Evolutionary conservation across 73 alveolate species (phyloP), one percentile per base, ranked within the genome.

Genomic region (Uronychia setigera): DNA sequence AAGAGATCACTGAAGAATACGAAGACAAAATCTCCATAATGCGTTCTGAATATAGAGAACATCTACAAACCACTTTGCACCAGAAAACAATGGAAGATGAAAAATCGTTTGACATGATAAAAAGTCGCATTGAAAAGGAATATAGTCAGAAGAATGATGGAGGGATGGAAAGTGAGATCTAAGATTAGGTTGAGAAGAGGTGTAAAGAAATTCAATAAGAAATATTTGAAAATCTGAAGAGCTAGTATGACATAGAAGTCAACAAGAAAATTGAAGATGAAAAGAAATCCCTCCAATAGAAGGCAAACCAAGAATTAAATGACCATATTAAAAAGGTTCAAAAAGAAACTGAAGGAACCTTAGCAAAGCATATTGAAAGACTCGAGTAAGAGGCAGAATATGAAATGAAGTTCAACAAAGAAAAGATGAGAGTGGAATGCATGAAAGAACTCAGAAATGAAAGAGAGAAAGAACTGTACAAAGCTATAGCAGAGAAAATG

Each of bases 381-480:
- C 32, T 76, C 27, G 81, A 76, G 32, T 25, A 76, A 76, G 81
- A 76, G 9, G 67, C 67, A 5, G 67, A 46, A 46, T 5, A 5
- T 19, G 67, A 46, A 19, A 46, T 46, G n/a, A 11, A 46, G 67
- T 19, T 46, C 67, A 46, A 19, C 19, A 76, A 76, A 31, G 59
- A 31, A 1, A 32, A 5, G 59, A 76, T 76, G 59, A 76, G 30
- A 30, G 46, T 76, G 32, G 81, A 76, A 76, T 76, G 81, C 81
- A 76, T 76, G 81, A 76, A 76, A 76, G 81, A 76, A 27, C 59
- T 76, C 5, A 26, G 81, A 30, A 29, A 25, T 30, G 81, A 76
- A 1, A 25, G 32, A 30, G 81, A 76, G 59, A 76, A 31, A 27
- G 81, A 76, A 30, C 81, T 76, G 29, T 76, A 76, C 59, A 9